Base-by-base conservation (phyloP, 371 early-diverging fungal genomes). In the Rhizopus sp. region DNA sequence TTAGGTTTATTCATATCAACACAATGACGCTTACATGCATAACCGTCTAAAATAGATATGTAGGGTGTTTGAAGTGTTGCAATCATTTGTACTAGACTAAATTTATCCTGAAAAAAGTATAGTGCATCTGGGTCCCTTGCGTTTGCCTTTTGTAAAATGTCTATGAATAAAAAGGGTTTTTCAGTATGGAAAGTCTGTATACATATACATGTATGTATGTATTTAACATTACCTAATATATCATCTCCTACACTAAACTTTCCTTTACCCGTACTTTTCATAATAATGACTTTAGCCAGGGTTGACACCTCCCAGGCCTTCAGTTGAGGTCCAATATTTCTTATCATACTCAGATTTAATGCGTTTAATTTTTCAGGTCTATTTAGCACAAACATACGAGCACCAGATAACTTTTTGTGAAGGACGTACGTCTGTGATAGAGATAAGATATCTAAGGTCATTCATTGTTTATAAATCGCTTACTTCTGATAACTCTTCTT, bases 221-320 rank as follows among this genome's bases (percentile, higher is more conserved):
- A n/a, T 13, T 5, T 12, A 17, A 46, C 37, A 35, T 38, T 72
- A 87, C 83, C 70, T 66, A 89, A 86, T 17, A 98, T 93, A 75
- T 98, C 99, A 34, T 98, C 99, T 9, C 99, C 98, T 8, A 95
- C 94, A 72, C 98, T 96, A 66, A 96, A 97, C 35, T 92, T 93
- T 50, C 83, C 82, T 29, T 79, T 79, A 35, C 88, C 90, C 23
- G 77, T 80, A 1, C 87, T 85, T 54, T 91, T 90, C 62, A 97
- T 64, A 16, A 97, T 72, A 55, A 97, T 91, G 34, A 94, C 89
- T 70, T 94, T 94, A 69, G 91, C 88, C 38, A 92, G 73, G 46
- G 92, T 91, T 5, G 94, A 93, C 16, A 87, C 80, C 54, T 93
- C 87, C 95, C 96, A 96, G 8, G 89, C 92, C 85, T 87, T 78